Evolutionary conservation across 306 rosid genomes (phyloP), one percentile per base, ranked within the genome.

Genomic region (Malus sylvestris): DNA sequence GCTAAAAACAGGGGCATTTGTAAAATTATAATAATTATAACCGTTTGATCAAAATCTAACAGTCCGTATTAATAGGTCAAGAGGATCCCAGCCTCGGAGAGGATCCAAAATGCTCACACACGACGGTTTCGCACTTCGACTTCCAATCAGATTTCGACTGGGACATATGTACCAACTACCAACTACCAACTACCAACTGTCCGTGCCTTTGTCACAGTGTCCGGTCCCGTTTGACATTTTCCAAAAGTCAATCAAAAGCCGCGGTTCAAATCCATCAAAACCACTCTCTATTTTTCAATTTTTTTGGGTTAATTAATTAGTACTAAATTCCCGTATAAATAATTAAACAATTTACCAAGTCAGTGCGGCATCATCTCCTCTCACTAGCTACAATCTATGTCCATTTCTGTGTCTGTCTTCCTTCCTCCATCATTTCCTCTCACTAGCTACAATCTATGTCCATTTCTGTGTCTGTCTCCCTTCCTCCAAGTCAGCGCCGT

Each of bases 401-500:
- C 58, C 19, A 53, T 79, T 73, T 67, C 73, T 63, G 22, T 16
- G 68, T 64, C 20, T 32, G 23, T 67, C 59, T 27, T 57, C 58
- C 70, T 30, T 9, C 45, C 51, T 42, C 53, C 87, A 80, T 76
- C 84, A 75, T 76, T 74, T 77, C 85, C 69, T 59, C 58, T 70
- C 74, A 72, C 81, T 15, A 27, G 55, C 55, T 55, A 14, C 80
- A 70, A 77, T 64, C 75, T 66, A 1, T 75, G 16, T 46, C 58
- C 19, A 53, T 79, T 73, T 67, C 73, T 63, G 22, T 16, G 68
- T 64, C 20, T 32, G 23, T 67, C 59, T 27, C 62, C 58, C 70
- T 30, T 9, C 45, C 51, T 42, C 53, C n/a, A 84, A 89, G 90
- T 87, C 93, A 88, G 91, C 93, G 90, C 87, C 91, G 86, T 82